Evolutionary conservation across 352 stramenopile genomes (phyloP).

Genomic region (Globisporangium ultimum): DNA sequence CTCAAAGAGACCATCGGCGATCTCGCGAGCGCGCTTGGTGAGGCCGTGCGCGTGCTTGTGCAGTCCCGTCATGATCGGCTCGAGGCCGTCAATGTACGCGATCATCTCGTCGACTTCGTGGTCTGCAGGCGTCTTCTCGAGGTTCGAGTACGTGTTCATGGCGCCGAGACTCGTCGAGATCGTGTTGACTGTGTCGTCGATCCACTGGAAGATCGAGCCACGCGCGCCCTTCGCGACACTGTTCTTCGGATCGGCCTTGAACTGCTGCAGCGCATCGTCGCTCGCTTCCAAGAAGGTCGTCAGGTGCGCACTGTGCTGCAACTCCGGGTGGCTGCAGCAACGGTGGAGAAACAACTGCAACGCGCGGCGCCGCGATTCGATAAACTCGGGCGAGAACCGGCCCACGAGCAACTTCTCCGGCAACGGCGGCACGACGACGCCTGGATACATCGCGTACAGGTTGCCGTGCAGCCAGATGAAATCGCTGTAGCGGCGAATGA

Average conservation of each 20-base stretch:
- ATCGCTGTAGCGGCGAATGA: conserved; percentile 93
- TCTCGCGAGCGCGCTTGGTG: conserved; percentile 93
- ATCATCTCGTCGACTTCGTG: conserved; percentile 95
- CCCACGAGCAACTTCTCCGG: conserved; percentile 95
- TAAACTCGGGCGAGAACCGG: conserved; percentile 92
- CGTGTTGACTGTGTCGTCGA: conserved; percentile 82
- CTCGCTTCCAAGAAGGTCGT: conserved; percentile 82
- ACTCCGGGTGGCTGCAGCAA: conserved; percentile 75
- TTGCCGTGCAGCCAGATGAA: conserved; percentile 95
- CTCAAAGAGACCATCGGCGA: conserved; percentile 95
- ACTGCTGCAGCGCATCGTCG: conserved; percentile 63
- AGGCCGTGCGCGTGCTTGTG: conserved; percentile 93
- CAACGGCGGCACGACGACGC: conserved; percentile 92
- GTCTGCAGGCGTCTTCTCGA: conserved; percentile 90
- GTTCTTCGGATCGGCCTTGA: conserved; percentile 69
- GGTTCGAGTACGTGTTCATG: conserved; percentile 23
- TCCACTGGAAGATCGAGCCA: conserved; percentile 80
- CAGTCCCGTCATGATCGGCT: conserved; percentile 94
- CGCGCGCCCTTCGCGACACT: conserved; percentile 38
- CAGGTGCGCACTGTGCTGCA: conserved; percentile 82
- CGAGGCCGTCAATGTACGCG: conserved; percentile 93
- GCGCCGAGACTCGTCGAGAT: conserved; percentile 77
- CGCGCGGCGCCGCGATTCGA: conserved; percentile 77
- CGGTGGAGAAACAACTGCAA: conserved; percentile 81
- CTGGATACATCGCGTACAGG: conserved; percentile 84